A percentile compares a stretch with the other conserved stretches of the same genome.
phyloP scores from a whole-genome alignment of 768 basidiomycete species.

The Psilocybe cubensis region DNA sequence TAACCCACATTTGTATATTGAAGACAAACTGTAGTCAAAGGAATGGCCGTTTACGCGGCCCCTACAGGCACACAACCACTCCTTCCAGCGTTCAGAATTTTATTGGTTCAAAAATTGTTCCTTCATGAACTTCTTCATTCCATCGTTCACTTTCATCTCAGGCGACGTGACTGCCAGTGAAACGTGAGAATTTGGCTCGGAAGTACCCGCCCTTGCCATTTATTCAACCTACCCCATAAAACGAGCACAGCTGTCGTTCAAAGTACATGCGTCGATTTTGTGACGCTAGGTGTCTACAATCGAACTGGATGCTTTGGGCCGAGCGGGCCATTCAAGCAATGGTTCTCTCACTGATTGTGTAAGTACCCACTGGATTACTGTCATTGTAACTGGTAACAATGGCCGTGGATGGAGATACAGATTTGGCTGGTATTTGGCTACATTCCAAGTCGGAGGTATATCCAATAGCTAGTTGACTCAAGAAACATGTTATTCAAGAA shows the following conservation, averaged over 20 bases:
- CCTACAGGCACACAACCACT: no score
- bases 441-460: constrained; percentile 35
- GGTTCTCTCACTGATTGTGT: constrained; percentile 30
- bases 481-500: not conserved
- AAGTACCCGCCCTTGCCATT: not conserved
- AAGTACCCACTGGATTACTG: constrained; percentile 4
- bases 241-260: not conserved
- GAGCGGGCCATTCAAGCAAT: constrained; percentile 24
- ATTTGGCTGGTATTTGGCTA: constrained; percentile 37
- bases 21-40: no score
- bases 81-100: no score
- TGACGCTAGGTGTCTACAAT: not conserved
- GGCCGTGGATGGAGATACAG: constrained; percentile 17
- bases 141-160: no score
- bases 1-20: no score
- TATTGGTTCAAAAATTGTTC: no score
- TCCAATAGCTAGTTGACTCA: constrained; percentile 15
- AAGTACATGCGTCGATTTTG: not conserved
- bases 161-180: not conserved
- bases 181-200: not conserved
- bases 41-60: no score
- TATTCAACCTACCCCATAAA: not conserved
- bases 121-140: no score
- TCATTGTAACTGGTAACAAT: not conserved
- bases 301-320: constrained; percentile 6